These are phyloP conservation scores for Cokeromyces recurvatus DNA, from an alignment of 371 early-diverging fungal genomes.

Conservation along the genomic window DNA sequence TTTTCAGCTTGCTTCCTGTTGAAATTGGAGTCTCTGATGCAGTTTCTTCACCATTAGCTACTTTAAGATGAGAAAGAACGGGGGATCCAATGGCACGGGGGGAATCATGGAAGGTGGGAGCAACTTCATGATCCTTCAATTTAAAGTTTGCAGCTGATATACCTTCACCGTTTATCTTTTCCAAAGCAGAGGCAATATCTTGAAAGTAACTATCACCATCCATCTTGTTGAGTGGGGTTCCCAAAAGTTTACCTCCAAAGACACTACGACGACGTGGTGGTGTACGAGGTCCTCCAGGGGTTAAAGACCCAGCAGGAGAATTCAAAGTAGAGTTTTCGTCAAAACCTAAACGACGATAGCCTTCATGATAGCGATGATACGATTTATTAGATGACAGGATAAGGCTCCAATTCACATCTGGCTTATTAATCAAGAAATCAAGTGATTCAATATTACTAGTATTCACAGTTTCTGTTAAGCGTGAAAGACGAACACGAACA, in stretches of 20 bases:
- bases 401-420: conserved; percentile 67
- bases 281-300: conserved; percentile 43
- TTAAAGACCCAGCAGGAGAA: conserved; percentile 39
- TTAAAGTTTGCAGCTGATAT: conserved; percentile 37
- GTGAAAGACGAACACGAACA: conserved; percentile 68
- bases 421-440: conserved; percentile 78
- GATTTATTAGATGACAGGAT: conserved; percentile 55
- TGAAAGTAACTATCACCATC: conserved; percentile 40
- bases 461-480: conserved; percentile 71
- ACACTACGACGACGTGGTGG: conserved; percentile 48
- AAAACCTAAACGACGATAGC: conserved; percentile 43
- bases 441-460: conserved; percentile 79
- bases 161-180: conserved; percentile 18
- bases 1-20: too few relatives aligned
- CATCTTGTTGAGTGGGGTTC: conserved; percentile 29
- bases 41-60: background rate
- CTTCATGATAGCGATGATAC: conserved; percentile 23
- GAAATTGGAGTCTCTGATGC: too few relatives aligned
- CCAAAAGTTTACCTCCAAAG: conserved; percentile 36
- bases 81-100: background rate
- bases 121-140: conserved; percentile 48
- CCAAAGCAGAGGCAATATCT: conserved; percentile 29
- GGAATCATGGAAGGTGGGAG: conserved; percentile 4
- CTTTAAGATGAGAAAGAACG: background rate
- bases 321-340: conserved; percentile 46